phyloP scores from a whole-genome alignment of 441 rosid genomes.

The Theobroma grandiflorum region DNA sequence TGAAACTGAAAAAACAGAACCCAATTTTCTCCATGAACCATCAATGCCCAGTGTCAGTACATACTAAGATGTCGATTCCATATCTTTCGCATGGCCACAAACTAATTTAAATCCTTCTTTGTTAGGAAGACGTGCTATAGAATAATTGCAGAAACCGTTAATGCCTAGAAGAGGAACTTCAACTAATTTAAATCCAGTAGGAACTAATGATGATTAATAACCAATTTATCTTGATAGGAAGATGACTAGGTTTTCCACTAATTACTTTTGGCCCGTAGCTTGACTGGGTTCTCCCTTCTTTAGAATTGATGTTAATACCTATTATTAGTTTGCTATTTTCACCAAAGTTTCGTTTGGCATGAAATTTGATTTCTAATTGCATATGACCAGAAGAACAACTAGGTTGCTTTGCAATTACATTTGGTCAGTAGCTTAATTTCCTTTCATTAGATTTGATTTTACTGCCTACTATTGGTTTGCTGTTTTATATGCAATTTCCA shows the following conservation, averaged over 20 bases:
- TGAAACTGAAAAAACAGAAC: too few relatives aligned
- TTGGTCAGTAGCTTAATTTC: constrained; percentile 9
- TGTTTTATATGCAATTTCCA: constrained; percentile 18
- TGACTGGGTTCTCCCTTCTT: not conserved
- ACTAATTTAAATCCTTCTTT: too few relatives aligned
- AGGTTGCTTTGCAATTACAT: not conserved
- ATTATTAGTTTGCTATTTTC: not conserved
- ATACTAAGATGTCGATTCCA: too few relatives aligned
- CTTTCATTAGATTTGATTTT: not conserved
- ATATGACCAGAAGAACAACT: not conserved
- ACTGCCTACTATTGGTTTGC: not conserved
- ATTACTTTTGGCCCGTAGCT: not conserved
- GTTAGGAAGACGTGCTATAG: too few relatives aligned
- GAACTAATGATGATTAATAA: too few relatives aligned
- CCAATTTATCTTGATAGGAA: too few relatives aligned
- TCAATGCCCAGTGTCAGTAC: too few relatives aligned
- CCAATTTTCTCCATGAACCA: too few relatives aligned
- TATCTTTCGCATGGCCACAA: too few relatives aligned
- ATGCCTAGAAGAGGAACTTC: too few relatives aligned
- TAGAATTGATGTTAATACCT: not conserved
- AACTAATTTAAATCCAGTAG: too few relatives aligned
- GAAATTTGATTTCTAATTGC: constrained; percentile 1
- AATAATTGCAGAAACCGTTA: too few relatives aligned
- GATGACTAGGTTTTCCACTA: not conserved
- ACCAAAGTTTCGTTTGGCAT: not conserved